phyloP scores from a whole-genome alignment of 306 rosid genomes.

The Cercis canadensis region DNA sequence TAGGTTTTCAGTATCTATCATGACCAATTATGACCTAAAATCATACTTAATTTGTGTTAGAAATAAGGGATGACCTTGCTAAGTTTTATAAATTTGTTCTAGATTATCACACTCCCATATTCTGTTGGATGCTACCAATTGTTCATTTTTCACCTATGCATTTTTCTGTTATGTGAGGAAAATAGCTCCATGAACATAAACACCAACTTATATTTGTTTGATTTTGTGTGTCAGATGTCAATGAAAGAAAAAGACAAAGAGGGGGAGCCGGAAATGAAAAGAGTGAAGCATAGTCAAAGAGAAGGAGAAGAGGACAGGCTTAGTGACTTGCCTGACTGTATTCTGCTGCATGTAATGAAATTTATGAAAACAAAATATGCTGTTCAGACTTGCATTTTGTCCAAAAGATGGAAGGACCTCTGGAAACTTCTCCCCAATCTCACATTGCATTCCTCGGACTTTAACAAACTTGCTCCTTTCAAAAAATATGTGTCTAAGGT shows the following conservation, averaged over 20 bases:
- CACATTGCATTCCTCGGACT: conserved; percentile 10
- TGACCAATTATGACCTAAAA: too few species aligned
- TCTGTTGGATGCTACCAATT: too few species aligned
- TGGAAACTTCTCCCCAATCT: conserved; percentile 13
- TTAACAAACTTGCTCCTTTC: neutral
- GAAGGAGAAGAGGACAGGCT: conserved; percentile 28
- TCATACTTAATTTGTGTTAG: too few species aligned
- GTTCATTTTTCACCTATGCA: too few species aligned
- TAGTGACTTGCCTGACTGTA: conserved; percentile 33
- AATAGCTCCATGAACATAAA: too few species aligned
- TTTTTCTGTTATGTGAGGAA: too few species aligned
- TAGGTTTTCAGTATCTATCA: too few species aligned
- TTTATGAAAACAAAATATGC: conserved; percentile 30
- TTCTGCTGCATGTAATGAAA: conserved; percentile 36
- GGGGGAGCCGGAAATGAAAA: conserved; percentile 12
- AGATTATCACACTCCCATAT: too few species aligned
- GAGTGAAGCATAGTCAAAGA: neutral
- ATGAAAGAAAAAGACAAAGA: conserved; percentile 4
- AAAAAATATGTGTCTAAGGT: conserved; percentile 9
- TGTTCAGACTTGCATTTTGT: conserved; percentile 35
- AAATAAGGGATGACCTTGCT: too few species aligned
- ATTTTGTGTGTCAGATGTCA: neutral
- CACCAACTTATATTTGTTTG: too few species aligned
- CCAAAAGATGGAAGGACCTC: conserved; percentile 28
- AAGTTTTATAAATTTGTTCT: too few species aligned